phyloP scores from a whole-genome alignment of 2,329 filamentous ascomycete genomes.

The Septoria linicola region DNA sequence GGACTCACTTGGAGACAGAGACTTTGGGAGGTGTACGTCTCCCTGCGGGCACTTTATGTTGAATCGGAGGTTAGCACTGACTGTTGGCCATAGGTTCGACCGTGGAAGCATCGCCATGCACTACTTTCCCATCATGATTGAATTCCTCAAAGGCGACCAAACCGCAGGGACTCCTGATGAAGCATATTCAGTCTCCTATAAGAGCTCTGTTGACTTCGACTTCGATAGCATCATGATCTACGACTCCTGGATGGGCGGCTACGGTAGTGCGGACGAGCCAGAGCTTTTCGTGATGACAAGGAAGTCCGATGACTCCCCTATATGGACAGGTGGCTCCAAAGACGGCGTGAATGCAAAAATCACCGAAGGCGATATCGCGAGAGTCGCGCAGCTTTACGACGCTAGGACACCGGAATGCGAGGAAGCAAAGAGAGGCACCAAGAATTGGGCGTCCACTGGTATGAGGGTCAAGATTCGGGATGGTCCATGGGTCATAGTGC shows the following conservation, averaged over 20 bases:
- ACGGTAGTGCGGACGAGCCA: not conserved
- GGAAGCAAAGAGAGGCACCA: too few species aligned
- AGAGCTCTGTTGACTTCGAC: constrained; percentile 7
- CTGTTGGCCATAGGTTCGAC: too few species aligned
- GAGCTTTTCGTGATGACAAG: not conserved
- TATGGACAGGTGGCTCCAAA: not conserved
- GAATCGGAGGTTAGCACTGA: too few species aligned
- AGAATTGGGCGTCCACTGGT: too few species aligned
- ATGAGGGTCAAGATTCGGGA: too few species aligned
- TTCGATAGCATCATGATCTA: constrained; percentile 13
- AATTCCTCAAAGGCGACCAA: not conserved
- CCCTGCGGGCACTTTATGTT: too few species aligned
- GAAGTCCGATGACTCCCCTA: too few species aligned
- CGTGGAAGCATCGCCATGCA: not conserved
- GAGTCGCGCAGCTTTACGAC: too few species aligned
- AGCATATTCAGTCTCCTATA: too few species aligned
- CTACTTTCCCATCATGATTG: not conserved
- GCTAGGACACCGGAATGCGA: too few species aligned
- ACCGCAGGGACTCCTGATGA: not conserved
- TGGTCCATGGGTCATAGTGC: too few species aligned
- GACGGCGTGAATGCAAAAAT: not conserved
- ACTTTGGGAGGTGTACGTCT: not conserved
- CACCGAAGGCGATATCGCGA: constrained; percentile 6
- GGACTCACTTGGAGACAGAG: not conserved
- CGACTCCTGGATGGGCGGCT: not conserved